Conservation (phyloP, 1,139 yeast genomes). For the Saccharomycopsis hybrid region DNA sequence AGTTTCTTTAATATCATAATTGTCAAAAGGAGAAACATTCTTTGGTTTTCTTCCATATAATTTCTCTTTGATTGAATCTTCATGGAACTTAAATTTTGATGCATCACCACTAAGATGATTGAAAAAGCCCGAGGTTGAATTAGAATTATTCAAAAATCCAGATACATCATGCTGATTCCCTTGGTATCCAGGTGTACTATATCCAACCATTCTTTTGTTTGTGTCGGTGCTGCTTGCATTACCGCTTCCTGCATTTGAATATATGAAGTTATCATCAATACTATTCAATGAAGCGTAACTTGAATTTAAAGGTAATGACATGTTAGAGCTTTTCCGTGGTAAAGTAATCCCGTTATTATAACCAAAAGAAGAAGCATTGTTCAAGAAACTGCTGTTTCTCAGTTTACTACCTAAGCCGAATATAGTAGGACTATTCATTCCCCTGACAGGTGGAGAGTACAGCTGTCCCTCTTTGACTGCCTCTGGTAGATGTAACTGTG, state of each 20-base stretch:
- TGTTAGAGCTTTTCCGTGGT: slow-evolving; percentile 31
- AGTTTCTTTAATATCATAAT: slow-evolving; percentile 3
- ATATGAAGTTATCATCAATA: slow-evolving; percentile 48
- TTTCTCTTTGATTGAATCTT: slow-evolving; percentile 6
- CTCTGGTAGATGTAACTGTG: background rate
- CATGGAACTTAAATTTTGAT: slow-evolving; percentile 5
- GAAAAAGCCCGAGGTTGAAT: slow-evolving; percentile 4
- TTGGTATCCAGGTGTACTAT: slow-evolving; percentile 10
- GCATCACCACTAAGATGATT: background rate
- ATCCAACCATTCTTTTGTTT: slow-evolving; percentile 13
- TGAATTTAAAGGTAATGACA: slow-evolving; percentile 56
- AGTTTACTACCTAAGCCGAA: slow-evolving; percentile 23
- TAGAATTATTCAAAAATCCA: slow-evolving; percentile 1
- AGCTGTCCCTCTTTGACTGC: background rate
- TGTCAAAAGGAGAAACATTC: slow-evolving; percentile 12
- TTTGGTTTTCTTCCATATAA: slow-evolving; percentile 17
- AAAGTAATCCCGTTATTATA: slow-evolving; percentile 32
- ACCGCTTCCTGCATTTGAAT: slow-evolving; percentile 16
- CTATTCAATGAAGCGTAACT: slow-evolving; percentile 77
- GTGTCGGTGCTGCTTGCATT: background rate
- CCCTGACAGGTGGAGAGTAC: background rate
- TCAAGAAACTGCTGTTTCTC: slow-evolving; percentile 26
- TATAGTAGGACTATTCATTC: background rate
- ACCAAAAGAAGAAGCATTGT: slow-evolving; percentile 9
- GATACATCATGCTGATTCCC: slow-evolving; percentile 1